A percentile compares a stretch with the other conserved stretches of the same genome.
phyloP scores from a whole-genome alignment of 495 filamentous ascomycete genomes.

The Trichocladium antarcticum region DNA sequence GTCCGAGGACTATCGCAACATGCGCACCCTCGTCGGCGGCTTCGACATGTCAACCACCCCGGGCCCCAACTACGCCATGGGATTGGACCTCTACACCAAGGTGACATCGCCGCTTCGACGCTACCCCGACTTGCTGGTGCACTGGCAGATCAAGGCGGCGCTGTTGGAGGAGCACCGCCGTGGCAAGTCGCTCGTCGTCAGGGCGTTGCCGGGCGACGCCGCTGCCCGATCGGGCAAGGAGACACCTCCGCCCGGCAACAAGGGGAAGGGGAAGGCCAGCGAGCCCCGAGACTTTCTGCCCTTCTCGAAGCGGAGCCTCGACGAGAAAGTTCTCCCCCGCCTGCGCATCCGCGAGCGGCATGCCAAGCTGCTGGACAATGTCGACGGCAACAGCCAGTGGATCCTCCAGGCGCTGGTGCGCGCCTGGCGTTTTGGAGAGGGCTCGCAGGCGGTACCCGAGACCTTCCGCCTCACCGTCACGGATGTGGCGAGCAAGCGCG shows the following conservation, averaged over 20 bases:
- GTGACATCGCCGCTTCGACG: conserved; percentile 79
- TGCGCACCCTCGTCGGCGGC: conserved; percentile 47
- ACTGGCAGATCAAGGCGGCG: conserved; percentile 85
- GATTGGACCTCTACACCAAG: conserved; percentile 60
- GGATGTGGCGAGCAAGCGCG: conserved; percentile 9
- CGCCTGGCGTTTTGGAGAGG: conserved; percentile 60
- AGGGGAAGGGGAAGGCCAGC: background rate
- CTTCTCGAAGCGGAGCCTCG: conserved; percentile 48
- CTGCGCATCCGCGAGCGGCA: conserved; percentile 41
- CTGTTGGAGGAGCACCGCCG: conserved; percentile 55
- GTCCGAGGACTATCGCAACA: conserved; percentile 49
- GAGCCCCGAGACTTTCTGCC: conserved; percentile 39
- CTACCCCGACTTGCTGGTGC: conserved; percentile 69
- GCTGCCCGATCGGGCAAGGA: background rate
- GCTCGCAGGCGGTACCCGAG: conserved; percentile 40
- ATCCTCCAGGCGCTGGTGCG: conserved; percentile 59
- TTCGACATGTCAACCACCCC: conserved; percentile 40
- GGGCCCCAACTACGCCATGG: conserved; percentile 48
- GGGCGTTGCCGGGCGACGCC: conserved; percentile 7
- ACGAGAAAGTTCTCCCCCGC: conserved; percentile 39
- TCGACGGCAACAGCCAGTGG: conserved; percentile 42
- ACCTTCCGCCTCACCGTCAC: conserved; percentile 47
- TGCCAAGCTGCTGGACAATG: conserved; percentile 21
- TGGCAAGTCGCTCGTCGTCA: conserved; percentile 40
- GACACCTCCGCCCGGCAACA: background rate